These are phyloP conservation scores for Lachnellula subtilissima DNA, from an alignment of 2,329 filamentous ascomycete species.

Conservation along the genomic window DNA sequence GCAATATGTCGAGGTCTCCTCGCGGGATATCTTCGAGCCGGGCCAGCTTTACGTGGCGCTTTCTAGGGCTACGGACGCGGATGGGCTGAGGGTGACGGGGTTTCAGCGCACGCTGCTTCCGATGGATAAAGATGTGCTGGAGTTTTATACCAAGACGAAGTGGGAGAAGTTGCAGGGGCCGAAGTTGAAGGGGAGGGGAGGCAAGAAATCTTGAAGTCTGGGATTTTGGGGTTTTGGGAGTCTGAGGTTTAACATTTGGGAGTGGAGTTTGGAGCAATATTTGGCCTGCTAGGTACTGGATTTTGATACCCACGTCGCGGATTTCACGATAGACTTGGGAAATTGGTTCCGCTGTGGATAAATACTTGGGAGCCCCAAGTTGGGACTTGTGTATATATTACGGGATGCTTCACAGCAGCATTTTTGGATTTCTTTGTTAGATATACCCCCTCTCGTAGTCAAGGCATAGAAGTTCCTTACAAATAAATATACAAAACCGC, in stretches of 20 bases:
- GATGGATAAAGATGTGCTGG: constrained; percentile 22
- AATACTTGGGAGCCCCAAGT: no score
- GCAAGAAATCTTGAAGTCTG: not conserved
- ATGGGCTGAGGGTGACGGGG: constrained; percentile 25
- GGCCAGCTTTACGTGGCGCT: constrained; percentile 28
- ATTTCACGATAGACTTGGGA: no score
- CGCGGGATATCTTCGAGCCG: constrained; percentile 23
- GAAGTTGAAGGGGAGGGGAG: not conserved
- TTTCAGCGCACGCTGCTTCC: constrained; percentile 12
- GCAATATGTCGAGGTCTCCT: constrained; percentile 23
- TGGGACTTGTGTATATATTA: no score
- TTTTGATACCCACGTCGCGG: no score
- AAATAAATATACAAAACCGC: no score
- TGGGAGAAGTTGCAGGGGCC: constrained; percentile 20
- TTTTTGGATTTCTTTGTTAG: no score
- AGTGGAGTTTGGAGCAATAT: no score
- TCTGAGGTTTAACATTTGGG: not conserved
- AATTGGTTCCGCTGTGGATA: no score
- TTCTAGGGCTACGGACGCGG: constrained; percentile 21
- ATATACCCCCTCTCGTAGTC: no score
- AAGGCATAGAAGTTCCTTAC: no score
- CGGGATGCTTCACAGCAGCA: no score
- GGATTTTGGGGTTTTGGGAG: not conserved
- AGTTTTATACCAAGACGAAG: constrained; percentile 23
- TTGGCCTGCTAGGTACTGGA: no score